Percentiles rank a stretch among this genome's conserved stretches.
Evolutionary conservation across 441 rosid species (phyloP).

Genomic region (Metrosideros polymorpha): DNA sequence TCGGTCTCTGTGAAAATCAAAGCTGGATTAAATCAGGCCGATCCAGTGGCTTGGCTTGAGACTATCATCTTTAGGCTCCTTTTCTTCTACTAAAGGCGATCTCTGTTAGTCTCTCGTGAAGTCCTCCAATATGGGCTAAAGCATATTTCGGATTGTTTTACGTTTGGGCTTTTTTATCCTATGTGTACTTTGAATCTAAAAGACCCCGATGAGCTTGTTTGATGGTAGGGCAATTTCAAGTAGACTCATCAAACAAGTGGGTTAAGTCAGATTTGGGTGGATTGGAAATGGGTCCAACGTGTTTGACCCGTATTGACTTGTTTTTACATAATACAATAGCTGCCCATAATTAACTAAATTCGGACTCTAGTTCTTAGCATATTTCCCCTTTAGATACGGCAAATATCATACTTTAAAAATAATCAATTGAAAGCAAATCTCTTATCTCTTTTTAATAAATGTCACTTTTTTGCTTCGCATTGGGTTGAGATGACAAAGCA

Average conservation of each 20-base stretch:
- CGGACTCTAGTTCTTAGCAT: too few species aligned
- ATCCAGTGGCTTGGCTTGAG: too few species aligned
- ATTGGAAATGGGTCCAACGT: background rate
- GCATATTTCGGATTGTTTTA: background rate
- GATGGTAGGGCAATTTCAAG: background rate
- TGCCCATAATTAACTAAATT: background rate
- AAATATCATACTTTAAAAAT: background rate
- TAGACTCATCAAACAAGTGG: background rate
- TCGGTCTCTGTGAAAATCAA: too few species aligned
- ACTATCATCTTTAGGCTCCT: too few species aligned
- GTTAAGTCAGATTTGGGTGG: background rate
- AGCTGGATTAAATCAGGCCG: too few species aligned
- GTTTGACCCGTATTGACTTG: background rate
- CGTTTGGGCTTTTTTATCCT: background rate
- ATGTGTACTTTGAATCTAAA: background rate
- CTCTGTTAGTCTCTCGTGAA: background rate
- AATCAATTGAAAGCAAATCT: background rate
- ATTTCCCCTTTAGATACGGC: background rate
- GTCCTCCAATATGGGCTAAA: background rate
- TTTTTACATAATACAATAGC: rapidly evolving
- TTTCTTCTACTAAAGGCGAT: background rate
- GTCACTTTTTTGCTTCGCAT: background rate
- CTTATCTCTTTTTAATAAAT: background rate
- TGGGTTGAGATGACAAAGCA: background rate
- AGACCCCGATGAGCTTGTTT: too few species aligned